Percentiles rank a stretch among this genome's conserved stretches.
Conservation (phyloP, 495 filamentous ascomycete genomes). For the Penicillium argentinense region DNA sequence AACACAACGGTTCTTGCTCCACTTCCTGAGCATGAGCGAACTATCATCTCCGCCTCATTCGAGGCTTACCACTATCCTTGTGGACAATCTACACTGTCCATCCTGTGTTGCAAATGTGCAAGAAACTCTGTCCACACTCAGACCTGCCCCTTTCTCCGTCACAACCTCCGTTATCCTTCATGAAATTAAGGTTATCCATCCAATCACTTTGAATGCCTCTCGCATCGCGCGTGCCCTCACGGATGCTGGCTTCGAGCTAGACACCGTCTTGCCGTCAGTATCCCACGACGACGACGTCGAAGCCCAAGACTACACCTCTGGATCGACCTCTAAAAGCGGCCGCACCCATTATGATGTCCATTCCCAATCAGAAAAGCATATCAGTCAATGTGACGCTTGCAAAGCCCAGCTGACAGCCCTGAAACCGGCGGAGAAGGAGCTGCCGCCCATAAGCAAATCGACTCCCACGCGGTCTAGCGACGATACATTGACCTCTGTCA, state of each 20-base stretch:
- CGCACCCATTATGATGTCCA: no score
- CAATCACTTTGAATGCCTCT: neutral
- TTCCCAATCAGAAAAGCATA: no score
- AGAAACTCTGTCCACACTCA: constrained; percentile 2
- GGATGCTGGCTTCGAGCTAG: neutral
- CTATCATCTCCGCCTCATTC: neutral
- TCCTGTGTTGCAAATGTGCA: constrained; percentile 3
- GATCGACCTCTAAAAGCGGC: no score
- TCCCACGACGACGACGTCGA: neutral
- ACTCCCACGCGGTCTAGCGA: no score
- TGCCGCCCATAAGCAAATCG: no score
- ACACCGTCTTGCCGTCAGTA: neutral
- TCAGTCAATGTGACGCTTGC: no score
- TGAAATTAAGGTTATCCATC: neutral
- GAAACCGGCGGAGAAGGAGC: neutral
- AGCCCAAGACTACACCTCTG: no score
- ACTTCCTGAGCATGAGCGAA: no score
- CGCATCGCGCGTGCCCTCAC: neutral
- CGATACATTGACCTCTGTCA: neutral
- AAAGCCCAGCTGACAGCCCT: no score
- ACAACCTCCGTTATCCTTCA: constrained; percentile 1
- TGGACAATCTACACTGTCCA: constrained; percentile 8
- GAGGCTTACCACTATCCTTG: constrained; percentile 4
- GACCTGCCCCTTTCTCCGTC: constrained; percentile 3
- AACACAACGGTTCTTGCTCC: no score